A percentile compares a stretch with the other conserved stretches of the same genome.
Conservation (phyloP, 257 asterid genomes). For the Nicotiana noctiflora region DNA sequence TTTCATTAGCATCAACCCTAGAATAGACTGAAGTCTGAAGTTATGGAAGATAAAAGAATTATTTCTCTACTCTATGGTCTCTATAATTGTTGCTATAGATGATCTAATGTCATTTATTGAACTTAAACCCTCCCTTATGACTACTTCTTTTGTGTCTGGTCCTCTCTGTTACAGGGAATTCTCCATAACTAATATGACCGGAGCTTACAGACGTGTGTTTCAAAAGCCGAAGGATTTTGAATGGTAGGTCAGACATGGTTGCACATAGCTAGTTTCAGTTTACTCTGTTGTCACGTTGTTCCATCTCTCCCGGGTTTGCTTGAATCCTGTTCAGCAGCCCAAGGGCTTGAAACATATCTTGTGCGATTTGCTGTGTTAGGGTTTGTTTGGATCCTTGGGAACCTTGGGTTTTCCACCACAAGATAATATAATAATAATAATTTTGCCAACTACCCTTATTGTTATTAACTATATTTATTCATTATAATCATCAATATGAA, state of each 20-base stretch:
- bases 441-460: not conserved
- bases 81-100: not conserved
- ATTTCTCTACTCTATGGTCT: not conserved
- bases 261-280: not conserved
- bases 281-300: not conserved
- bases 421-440: not conserved
- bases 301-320: not conserved
- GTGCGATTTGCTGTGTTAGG: not conserved
- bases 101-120: not conserved
- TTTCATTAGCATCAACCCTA: not conserved
- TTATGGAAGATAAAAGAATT: not conserved
- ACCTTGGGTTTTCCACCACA: no score
- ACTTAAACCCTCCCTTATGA: not conserved
- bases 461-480: not conserved
- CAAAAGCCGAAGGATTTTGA: slow-evolving; percentile 82
- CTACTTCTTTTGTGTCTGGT: not conserved
- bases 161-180: slow-evolving; percentile 57
- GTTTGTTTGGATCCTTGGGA: not conserved
- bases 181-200: slow-evolving; percentile 78
- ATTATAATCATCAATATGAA: not conserved
- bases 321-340: not conserved
- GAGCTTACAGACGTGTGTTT: slow-evolving; percentile 84
- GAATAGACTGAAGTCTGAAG: not conserved
- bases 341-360: not conserved
- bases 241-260: slow-evolving; percentile 45